Evolutionary conservation across 345 rosid species (phyloP).

Genomic region (Passiflora organensis): DNA sequence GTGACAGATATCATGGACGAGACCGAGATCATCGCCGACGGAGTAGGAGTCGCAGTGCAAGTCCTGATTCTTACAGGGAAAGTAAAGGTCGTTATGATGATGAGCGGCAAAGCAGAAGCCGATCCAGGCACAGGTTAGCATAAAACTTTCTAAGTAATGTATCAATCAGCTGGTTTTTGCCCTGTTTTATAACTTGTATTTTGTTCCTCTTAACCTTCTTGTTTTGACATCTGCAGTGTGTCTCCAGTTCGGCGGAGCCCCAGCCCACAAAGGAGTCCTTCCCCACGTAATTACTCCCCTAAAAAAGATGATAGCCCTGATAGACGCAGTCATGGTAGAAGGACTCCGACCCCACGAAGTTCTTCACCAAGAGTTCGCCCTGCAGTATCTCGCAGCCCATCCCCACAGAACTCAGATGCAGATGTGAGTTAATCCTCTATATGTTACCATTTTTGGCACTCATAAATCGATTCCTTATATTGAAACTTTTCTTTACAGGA

Average conservation of each 20-base stretch:
- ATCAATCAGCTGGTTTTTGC: neutral
- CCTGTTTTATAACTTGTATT: neutral
- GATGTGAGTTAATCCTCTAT: conserved; percentile 19
- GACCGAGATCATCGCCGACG: conserved; percentile 36
- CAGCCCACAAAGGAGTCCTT: conserved; percentile 33
- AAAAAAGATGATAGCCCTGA: conserved; percentile 32
- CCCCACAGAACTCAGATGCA: conserved; percentile 22
- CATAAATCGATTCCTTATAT: conserved; percentile 12
- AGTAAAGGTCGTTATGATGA: conserved; percentile 43
- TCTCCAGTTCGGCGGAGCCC: conserved; percentile 40
- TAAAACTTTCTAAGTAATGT: neutral
- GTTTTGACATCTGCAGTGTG: conserved; percentile 27
- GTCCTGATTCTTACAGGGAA: conserved; percentile 41
- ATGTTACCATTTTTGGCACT: neutral
- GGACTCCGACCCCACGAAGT: conserved; percentile 34
- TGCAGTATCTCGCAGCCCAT: conserved; percentile 33
- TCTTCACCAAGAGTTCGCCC: conserved; percentile 30
- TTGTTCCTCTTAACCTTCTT: neutral
- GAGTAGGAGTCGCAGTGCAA: conserved; percentile 47
- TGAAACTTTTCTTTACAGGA: conserved; percentile 38
- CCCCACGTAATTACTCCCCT: conserved; percentile 31
- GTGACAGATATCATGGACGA: conserved; percentile 36
- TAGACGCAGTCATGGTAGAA: conserved; percentile 23
- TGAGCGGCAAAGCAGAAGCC: conserved; percentile 39
- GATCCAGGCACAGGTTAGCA: conserved; percentile 42